Base-by-base conservation (phyloP, 2,329 filamentous ascomycete genomes). In the Allantophomopsis cytisporea region DNA sequence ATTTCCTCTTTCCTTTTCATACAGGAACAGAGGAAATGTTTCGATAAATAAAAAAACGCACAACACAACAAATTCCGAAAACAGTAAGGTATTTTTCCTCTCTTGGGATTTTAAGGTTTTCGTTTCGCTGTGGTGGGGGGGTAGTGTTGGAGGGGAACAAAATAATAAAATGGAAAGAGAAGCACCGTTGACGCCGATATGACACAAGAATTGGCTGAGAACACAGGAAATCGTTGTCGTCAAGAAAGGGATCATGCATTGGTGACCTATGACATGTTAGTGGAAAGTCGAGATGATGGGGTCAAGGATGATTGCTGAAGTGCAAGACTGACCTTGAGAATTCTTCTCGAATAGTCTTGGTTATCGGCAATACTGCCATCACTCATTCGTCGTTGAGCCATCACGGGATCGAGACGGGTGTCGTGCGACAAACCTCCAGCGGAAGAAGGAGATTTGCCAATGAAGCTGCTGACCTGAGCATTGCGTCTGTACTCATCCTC, bases 331-430 rank as follows among this genome's bases (percentile, higher is more conserved):
- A 94, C 89, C 77, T 93, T 84, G 56, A 96, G 73, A 61, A 96
- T 95, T 64, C 84, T 83, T 64, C 89, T 78, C 46, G 89, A 95
- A 65, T 94, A 96, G 60, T 96, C 89, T 62, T 94, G 79, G 62
- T 95, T 93, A 60, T 96, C 89, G 39, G 88, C 89, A 60, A 96
- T 95, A 61, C 88, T 95, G 50, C 89, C 89, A 54, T 91, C 85
- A 62, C 89, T 95, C 65, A 89, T 73, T 60, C 88, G 76, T 55
- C 86, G 73, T 50, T 87, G 76, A 42, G 81, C 80, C 71, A 93
- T 80, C 47, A 87, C 74, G 7, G 87, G 86, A 48, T 96, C 89
- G 41, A 95, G 76, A 40, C 89, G 77, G 33, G 83, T 80, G 56
- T 96, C 89, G 12, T 76, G 76, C 8, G 83, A 85, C 21, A 61